Evolutionary conservation across 768 basidiomycete species (phyloP), one percentile per base, ranked within the genome.

Genomic region (Russula lepida): DNA sequence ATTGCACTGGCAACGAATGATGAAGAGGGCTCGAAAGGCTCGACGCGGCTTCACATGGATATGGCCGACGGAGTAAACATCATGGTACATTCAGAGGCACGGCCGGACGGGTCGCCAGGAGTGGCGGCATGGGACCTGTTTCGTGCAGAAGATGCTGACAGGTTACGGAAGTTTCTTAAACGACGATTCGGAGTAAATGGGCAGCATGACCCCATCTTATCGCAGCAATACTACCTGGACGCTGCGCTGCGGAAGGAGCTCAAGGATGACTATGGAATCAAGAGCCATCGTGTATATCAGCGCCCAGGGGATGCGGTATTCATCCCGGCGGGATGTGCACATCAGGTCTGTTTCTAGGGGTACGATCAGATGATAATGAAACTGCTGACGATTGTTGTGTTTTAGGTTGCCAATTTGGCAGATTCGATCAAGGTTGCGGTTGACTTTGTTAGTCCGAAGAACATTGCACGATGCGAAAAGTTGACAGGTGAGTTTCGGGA

Each of bases 351-450:
- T 69, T 48, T 5, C 30, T 17, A 44, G 25, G 43, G 43, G 47
- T 21, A 33, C 33, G n/a, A 30, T 37, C 11, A 33, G 50, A 35
- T 64, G 28, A 57, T 30, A 58, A 3, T 59, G 27, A 37, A 11
- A 41, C n/a, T 6, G 21, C 27, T 27, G n/a, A 33, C 50, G 54
- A 19, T 32, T 25, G 19, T 46, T 12, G 9, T 9, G 12, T 67
- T 66, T 21, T 67, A 95, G 85, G 94, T 97, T 9, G 88, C 89
- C 67, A 97, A 98, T 71, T 74, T 94, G 54, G 81, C 92, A n/a
- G 93, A 97, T 72, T 95, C 91, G 69, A 85, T 98, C 76, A 98
- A 98, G 75, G 91, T 97, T 54, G 94, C 95, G 30, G 81, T 88
- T 68, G 95, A 98, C 73, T 98, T 93, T 72, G 92, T 97, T 65